Base-by-base conservation (phyloP, 225 moss, liverwort and hornwort genomes). In the Bryum argenteum region DNA sequence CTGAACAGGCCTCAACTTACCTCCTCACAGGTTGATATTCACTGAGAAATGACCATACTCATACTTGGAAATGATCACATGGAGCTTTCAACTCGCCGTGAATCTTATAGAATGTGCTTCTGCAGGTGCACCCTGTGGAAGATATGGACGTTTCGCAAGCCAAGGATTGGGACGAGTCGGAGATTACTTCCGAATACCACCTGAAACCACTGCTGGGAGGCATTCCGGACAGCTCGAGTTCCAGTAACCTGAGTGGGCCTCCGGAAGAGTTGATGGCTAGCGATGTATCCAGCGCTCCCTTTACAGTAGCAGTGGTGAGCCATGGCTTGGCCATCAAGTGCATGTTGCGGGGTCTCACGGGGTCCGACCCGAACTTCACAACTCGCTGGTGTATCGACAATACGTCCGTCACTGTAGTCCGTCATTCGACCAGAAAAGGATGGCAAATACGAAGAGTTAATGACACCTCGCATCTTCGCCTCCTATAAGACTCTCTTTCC, bases 391-490 rank as follows among this genome's bases (percentile, higher is more conserved):
- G 86, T 72, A 80, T 90, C 75, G 89, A 93, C 40, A 90, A 87
- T 48, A 5, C 77, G 37, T 89, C 90, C 11, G 72, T 90, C 37
- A 84, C 90, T 52, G 83, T 89, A 23, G 73, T 93, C 20, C 83
- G 76, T 63, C 89, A 90, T 71, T 81, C 84, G 21, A 76, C 82
- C 81, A 93, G 71, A 70, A 84, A 87, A 69, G 92, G 92, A 66
- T 93, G 92, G 90, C 78, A 81, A 75, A 72, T 90, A 37, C 83
- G 80, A 81, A 82, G 81, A 65, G 71, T 90, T 58, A 90, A 92
- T 73, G 90, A 90, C 71, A 92, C 88, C 8, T 82, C 89, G 48
- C 92, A 90, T 73, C 78, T 92, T 68, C 87, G 81, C 67, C 72
- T 82, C 62, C 60, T 90, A 10, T 88, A 79, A 78, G 33, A 33